Percentiles rank a stretch among this genome's conserved stretches.
These are phyloP conservation scores for Juglanconis oblonga DNA, from an alignment of 2,329 filamentous ascomycete species.

Conservation along the genomic window DNA sequence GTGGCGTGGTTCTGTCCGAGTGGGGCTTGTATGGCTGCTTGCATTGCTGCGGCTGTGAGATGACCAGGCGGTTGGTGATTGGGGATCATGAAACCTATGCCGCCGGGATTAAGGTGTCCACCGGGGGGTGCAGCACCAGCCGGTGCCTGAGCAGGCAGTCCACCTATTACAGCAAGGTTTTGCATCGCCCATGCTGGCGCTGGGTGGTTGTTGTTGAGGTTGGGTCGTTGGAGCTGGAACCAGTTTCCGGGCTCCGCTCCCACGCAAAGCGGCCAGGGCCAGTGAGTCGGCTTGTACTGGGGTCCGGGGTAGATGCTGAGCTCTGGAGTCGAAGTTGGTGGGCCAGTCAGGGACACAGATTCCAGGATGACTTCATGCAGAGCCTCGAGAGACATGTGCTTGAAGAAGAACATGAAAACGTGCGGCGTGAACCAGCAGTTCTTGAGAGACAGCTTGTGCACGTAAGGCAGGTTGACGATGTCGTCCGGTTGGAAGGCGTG, in stretches of 20 bases:
- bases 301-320: constrained; percentile 12
- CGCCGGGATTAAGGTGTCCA: background rate
- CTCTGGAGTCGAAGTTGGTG: constrained; percentile 25
- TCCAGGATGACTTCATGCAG: constrained; percentile 57
- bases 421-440: constrained; percentile 68
- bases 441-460: constrained; percentile 59
- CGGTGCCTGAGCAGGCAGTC: background rate
- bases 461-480: constrained; percentile 51
- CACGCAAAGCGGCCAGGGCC: constrained; percentile 22
- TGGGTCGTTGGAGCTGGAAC: constrained; percentile 14
- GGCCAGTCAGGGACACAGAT: constrained; percentile 61
- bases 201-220: background rate
- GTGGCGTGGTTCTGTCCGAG: background rate
- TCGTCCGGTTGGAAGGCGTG: constrained; percentile 26
- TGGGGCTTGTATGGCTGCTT: background rate
- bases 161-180: too few species aligned
- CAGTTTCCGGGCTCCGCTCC: constrained; percentile 14
- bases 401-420: constrained; percentile 51
- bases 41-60: background rate
- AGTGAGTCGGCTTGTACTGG: constrained; percentile 4
- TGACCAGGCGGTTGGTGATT: background rate
- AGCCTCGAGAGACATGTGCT: constrained; percentile 40
- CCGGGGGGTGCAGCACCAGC: background rate
- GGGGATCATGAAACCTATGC: background rate
- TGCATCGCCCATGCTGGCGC: background rate